phyloP scores from a whole-genome alignment of 129 eudicot species.

The Chrysanthemum lavandulifolium region DNA sequence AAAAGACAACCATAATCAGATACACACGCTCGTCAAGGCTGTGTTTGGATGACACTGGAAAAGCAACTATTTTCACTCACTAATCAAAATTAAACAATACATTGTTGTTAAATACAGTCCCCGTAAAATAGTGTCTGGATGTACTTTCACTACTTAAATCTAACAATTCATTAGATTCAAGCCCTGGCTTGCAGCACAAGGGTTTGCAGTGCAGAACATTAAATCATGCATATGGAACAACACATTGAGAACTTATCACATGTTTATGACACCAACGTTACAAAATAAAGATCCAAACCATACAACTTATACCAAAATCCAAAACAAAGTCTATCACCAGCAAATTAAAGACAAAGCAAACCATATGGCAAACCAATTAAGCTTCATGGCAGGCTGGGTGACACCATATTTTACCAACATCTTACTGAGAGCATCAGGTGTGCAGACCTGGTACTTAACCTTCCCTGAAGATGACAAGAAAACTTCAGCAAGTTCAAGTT shows the following conservation, averaged over 20 bases:
- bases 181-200: too few species aligned
- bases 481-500: conserved; percentile 71
- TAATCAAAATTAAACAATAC: too few species aligned
- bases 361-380: conserved; percentile 3
- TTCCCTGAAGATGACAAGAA: conserved; percentile 52
- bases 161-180: neutral
- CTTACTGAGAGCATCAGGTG: conserved; percentile 54
- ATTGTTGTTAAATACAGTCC: too few species aligned
- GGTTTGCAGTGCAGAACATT: too few species aligned
- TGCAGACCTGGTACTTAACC: conserved; percentile 67
- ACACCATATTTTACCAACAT: conserved; percentile 54
- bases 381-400: conserved; percentile 64
- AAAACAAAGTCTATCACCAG: too few species aligned
- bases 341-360: too few species aligned
- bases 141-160: neutral
- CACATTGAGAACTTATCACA: too few species aligned
- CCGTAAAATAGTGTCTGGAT: neutral
- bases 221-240: too few species aligned
- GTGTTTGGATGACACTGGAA: neutral
- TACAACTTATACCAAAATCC: too few species aligned
- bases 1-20: neutral
- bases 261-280: too few species aligned
- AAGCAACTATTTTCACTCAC: too few species aligned
- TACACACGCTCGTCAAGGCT: neutral
- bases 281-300: too few species aligned